Evolutionary conservation across 2,329 filamentous ascomycete species (phyloP), one percentile per base, ranked within the genome.

Genomic region (Colletotrichum cereale): DNA sequence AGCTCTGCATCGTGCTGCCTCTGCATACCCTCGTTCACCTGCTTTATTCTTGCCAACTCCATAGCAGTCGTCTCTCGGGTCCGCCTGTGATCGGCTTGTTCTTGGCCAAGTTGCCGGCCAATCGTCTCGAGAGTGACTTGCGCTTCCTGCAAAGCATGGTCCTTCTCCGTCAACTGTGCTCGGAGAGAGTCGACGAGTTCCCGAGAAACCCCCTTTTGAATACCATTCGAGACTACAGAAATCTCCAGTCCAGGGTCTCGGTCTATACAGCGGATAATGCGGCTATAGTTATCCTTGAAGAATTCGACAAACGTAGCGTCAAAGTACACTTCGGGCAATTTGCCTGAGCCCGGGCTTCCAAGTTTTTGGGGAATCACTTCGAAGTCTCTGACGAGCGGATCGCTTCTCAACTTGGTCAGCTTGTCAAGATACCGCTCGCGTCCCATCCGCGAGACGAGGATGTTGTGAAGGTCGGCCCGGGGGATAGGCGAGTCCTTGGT

Each of bases 401-500:
- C 91, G 70, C 92, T 90, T 73, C 96, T 90, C 47, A 99, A 84
- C 73, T 91, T 92, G 31, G 88, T 90, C 48, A 99, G 87, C 73
- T 91, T 91, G 80, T 97, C 93, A 66, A 97, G 89, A 78, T 97
- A 99, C 76, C 92, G 91, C 76, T 97, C 95, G 75, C 95, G 91
- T 48, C 95, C 94, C 76, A 98, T 88, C 69, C 92, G 90, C 55
- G 92, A 90, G 36, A 89, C 86, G 44, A 99, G 85, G 36, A 98
- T 88, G 31, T 92, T 90, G 77, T 97, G 93, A 55, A 99, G 84
- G 12, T 92, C 95, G 31, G 90, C 87, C 72, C 96, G 89, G 7
- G 96, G 89, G 62, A 99, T 92, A 0, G 96, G 94, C 0, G 96
- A 98, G 81, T 99, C 96, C 79, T 97, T 97, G 0, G 96, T 98